Percentiles rank a stretch among this genome's conserved stretches.
phyloP scores from a whole-genome alignment of 768 basidiomycete genomes.

The Coprinellus aureogranulatus region DNA sequence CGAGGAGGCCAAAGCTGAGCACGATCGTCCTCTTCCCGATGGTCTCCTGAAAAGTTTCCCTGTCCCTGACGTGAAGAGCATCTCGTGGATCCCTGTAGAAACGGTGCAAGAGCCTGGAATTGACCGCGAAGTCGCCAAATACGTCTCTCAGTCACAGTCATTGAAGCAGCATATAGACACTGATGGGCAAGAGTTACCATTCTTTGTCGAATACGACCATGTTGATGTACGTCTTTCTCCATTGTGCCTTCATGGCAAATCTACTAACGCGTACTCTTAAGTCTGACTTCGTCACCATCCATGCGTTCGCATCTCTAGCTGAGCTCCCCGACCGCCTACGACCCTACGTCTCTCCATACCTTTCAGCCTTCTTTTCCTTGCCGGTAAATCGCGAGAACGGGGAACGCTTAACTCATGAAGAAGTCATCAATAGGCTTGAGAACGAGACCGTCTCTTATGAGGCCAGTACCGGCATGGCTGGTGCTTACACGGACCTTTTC shows the following conservation, averaged over 20 bases:
- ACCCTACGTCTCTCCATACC: slow-evolving; percentile 79
- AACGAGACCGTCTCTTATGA: slow-evolving; percentile 89
- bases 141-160: slow-evolving; percentile 30
- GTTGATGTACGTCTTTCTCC: slow-evolving; percentile 58
- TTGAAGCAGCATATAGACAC: slow-evolving; percentile 62
- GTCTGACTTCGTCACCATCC: slow-evolving; percentile 90
- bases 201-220: slow-evolving; percentile 92
- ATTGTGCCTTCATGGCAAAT: not conserved
- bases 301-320: slow-evolving; percentile 74
- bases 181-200: slow-evolving; percentile 71
- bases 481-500: slow-evolving; percentile 70
- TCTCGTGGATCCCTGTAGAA: slow-evolving; percentile 85
- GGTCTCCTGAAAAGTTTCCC: slow-evolving; percentile 82
- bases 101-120: slow-evolving; percentile 61
- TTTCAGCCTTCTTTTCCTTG: slow-evolving; percentile 83
- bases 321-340: slow-evolving; percentile 71
- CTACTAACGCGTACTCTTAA: slow-evolving; percentile 28
- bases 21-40: slow-evolving; percentile 77
- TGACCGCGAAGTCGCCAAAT: slow-evolving; percentile 35
- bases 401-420: slow-evolving; percentile 73
- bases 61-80: slow-evolving; percentile 86
- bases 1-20: slow-evolving; percentile 81
- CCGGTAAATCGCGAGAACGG: slow-evolving; percentile 75
- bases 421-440: slow-evolving; percentile 88
- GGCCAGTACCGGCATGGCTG: slow-evolving; percentile 59